Evolutionary conservation across 2,329 filamentous ascomycete genomes (phyloP), one percentile per base, ranked within the genome.

Genomic region (Bipolaris zeicola): DNA sequence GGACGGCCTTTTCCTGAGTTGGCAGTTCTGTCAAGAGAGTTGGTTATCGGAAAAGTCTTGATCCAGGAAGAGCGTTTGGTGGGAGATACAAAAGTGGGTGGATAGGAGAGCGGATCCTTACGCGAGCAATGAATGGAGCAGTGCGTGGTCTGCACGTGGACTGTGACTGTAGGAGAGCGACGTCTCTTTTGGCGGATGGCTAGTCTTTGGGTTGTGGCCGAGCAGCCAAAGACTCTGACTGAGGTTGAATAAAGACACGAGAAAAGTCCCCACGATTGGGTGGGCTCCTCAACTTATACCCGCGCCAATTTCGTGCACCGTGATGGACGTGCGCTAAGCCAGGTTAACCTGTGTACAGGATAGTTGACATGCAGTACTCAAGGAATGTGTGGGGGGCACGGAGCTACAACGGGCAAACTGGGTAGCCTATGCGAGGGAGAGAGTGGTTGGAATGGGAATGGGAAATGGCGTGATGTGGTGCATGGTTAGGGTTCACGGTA

Each of bases 1-100:
- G 64, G 68, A 72, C 66, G 70, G 66, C 69, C 70, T 71, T 73
- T 70, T 68, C 66, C 64, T 36, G 34, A 66, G 66, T 66, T 68
- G 65, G 66, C 63, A 64, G 67, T 65, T 64, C 63, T 61, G 67
- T 66, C 64, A 73, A 68, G 67, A 70, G 69, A 65, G 64, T 71
- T 68, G 69, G 70, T 67, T 69, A 62, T 65, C 62, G 68, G 63
- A 69, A 70, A 72, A 67, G 67, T 72, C 68, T 67, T 63, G 66
- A 67, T 68, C 68, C 64, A 69, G 63, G 66, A 67, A 72, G 62
- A 68, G 70, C 70, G 66, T 71, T 60, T 62, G 66, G 66, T 68
- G 68, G 68, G 64, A 62, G 64, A 69, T 66, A 65, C 61, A 66
- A 58, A 66, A 66, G 67, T 67, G 66, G 65, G 66, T 68, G 66